Evolutionary conservation across 331 rosid species (phyloP).

Genomic region (Prunus yedoensis): DNA sequence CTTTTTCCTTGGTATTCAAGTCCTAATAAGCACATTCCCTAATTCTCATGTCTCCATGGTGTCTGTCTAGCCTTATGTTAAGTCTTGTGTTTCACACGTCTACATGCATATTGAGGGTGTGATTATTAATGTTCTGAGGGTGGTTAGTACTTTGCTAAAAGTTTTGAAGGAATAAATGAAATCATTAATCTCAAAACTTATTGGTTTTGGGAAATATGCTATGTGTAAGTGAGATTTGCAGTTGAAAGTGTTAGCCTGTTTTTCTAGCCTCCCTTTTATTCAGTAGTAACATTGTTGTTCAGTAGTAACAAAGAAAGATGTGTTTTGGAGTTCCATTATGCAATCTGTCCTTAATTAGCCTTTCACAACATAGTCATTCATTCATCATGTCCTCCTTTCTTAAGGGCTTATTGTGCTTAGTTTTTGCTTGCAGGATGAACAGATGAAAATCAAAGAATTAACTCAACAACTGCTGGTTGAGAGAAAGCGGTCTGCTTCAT

Average conservation of each 20-base stretch:
- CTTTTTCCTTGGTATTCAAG: too few relatives aligned
- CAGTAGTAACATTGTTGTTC: too few relatives aligned
- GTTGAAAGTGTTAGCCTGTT: background rate
- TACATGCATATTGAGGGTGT: background rate
- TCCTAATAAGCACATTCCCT: background rate
- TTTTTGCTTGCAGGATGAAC: conserved; percentile 24
- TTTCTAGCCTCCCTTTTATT: background rate
- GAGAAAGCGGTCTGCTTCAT: conserved; percentile 37
- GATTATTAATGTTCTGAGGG: background rate
- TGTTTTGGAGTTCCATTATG: background rate
- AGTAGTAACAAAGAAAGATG: too few relatives aligned
- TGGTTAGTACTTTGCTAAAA: too few relatives aligned
- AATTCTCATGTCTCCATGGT: background rate
- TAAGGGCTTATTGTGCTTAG: background rate
- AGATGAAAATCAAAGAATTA: conserved; percentile 28
- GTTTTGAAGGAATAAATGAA: background rate
- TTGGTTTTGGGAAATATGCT: background rate
- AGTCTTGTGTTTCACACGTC: background rate
- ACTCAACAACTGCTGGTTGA: conserved; percentile 34
- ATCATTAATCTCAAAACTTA: background rate
- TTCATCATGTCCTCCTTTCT: background rate
- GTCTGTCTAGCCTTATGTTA: conserved; percentile 5
- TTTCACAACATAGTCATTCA: background rate
- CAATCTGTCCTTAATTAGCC: background rate
- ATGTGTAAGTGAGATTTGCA: background rate